Evolutionary conservation across 2,329 filamentous ascomycete species (phyloP), one percentile per base, ranked within the genome.

Genomic region (Cylindrodendrum hubeiense): DNA sequence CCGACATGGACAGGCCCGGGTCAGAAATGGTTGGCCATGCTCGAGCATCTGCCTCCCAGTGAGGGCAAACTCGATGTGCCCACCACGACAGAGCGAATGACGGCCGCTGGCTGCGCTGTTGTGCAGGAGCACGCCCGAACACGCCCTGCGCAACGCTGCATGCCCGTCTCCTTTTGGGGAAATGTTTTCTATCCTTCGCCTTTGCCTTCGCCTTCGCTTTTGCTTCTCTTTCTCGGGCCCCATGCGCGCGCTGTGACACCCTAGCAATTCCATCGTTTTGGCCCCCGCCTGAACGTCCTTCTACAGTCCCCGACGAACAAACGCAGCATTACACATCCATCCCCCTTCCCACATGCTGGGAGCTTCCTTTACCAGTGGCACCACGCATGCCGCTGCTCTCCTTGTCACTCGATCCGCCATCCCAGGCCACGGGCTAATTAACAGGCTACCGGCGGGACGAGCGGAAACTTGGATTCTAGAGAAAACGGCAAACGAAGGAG

Each of bases 291-390:
- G 37, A 19, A n/a, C 28, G 10, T 50, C 47, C n/a, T 33, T 50
- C 2, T 19, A 28, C 17, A 21, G 4, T 19, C 26, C 15, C 24
- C 19, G 21, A 39, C 51, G 57, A 15, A 46, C 28, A 30, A 12
- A 53, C 30, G 47, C 54, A 58, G 34, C 46, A 43, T 53, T 50
- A 53, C 65, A 67, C 37, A 71, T 72, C 37, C 34, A 62, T 58
- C 28, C 46, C 47, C 50, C 47, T 57, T 56, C 33, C 60, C 52
- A 62, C 66, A 60, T 63, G 43, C 53, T 55, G 33, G 53, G 68
- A 68, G 64, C 62, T 63, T 70, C 60, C 58, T 52, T 54, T 65
- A 43, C 43, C 53, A 67, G 69, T 71, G 69, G 67, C 67, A 71
- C 69, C 67, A 70, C 67, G 62, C 50, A 55, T 41, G 63, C 8